These are phyloP conservation scores for Pichia deserticola DNA, from an alignment of 805 yeast species.

Conservation along the genomic window DNA sequence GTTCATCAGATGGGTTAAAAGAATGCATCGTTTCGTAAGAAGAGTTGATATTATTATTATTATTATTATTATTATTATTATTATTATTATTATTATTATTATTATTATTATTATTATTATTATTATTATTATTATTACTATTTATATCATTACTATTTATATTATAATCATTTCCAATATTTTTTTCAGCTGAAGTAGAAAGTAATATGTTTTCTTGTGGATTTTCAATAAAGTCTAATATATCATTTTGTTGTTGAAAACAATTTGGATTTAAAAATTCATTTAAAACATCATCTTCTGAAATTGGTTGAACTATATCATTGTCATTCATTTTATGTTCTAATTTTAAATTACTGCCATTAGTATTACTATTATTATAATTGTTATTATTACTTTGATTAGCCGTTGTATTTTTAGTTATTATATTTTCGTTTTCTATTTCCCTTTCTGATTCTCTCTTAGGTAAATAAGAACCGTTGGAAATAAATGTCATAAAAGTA, in stretches of 20 bases:
- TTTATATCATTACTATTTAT: neutral
- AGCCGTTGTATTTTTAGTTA: neutral
- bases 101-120: neutral
- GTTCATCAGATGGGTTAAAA: conserved; percentile 17
- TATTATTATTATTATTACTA: neutral
- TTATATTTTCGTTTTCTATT: neutral
- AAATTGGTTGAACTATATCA: conserved; percentile 1
- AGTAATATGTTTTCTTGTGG: no score
- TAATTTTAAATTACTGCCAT: neutral
- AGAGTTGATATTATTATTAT: neutral
- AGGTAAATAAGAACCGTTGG: neutral
- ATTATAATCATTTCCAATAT: no score
- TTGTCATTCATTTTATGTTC: neutral
- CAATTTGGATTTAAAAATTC: conserved; percentile 50
- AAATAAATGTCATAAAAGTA: conserved; percentile 5
- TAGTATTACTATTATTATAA: neutral
- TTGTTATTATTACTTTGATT: no score
- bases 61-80: neutral
- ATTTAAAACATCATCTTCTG: conserved; percentile 44
- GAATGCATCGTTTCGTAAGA: neutral
- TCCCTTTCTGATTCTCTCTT: neutral
- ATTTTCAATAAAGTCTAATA: neutral
- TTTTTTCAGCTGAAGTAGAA: no score
- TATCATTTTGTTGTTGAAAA: conserved; percentile 19
- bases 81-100: neutral